Evolutionary conservation across 140 eudicot genomes (phyloP), one percentile per base, ranked within the genome.

Genomic region (Senecio squalidus): DNA sequence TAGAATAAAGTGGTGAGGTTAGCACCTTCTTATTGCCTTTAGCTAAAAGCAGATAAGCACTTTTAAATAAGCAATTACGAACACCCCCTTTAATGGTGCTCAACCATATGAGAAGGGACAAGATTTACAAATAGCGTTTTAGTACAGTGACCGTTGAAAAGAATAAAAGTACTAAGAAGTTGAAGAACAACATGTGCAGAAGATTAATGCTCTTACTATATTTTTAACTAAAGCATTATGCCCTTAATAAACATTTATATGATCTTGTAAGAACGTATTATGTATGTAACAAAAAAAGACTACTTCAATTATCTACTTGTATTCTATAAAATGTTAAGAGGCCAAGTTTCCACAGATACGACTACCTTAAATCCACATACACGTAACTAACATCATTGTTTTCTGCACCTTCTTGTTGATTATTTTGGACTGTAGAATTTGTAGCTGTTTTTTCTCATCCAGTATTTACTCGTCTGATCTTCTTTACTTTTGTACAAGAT

Each of bases 231-330:
- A 22, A 41, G 9, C 62, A 33, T 38, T 58, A 40, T 56, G 21
- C 71, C 63, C 53, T 15, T 39, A 38, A 69, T 43, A 31, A 68
- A 62, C 38, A 66, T 67, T 39, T 67, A 56, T 47, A 30, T 49
- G 69, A n/a, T 58, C 31, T 76, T 41, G 64, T 56, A 25, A 49
- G 36, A 47, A 43, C n/a, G n/a, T n/a, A n/a, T n/a, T n/a, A n/a
- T 62, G 78, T 77, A 76, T 64, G 68, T 70, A 77, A 76, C 36
- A 38, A 76, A 61, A 83, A 39, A 60, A 48, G 56, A 73, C 60
- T 76, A 76, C 55, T 69, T 62, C 55, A 70, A 36, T 58, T 71
- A 67, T 71, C 64, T 50, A 29, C 40, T 45, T 72, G 76, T 77
- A 72, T 67, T 50, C 47, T 75, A 49, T 69, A 71, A 67, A 60